phyloP scores from a whole-genome alignment of 352 stramenopile genomes.

The Phytophthora citrophthora region DNA sequence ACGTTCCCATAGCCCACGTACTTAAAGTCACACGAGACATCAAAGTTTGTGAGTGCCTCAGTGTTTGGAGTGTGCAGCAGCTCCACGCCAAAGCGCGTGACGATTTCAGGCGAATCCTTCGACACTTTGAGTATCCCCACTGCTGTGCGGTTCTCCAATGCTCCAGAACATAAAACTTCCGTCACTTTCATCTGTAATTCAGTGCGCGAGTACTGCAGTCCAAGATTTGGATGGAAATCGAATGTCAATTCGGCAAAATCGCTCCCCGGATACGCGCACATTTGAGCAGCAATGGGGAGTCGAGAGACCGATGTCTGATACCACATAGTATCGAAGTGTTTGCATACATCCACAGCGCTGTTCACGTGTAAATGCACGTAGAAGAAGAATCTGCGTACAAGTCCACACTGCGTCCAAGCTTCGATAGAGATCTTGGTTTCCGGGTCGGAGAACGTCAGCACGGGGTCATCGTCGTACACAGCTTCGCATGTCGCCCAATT shows the following conservation, averaged over 20 bases:
- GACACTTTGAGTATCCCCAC: slow-evolving; percentile 49
- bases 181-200: slow-evolving; percentile 42
- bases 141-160: slow-evolving; percentile 33
- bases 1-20: slow-evolving; percentile 39
- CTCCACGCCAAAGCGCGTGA: slow-evolving; percentile 69
- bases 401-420: slow-evolving; percentile 59
- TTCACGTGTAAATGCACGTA: slow-evolving; percentile 55
- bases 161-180: slow-evolving; percentile 46
- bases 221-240: slow-evolving; percentile 54
- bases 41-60: slow-evolving; percentile 46
- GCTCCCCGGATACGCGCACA: slow-evolving; percentile 61
- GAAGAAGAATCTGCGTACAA: slow-evolving; percentile 54
- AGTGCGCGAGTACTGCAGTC: slow-evolving; percentile 43
- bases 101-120: slow-evolving; percentile 38
- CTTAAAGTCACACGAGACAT: slow-evolving; percentile 59
- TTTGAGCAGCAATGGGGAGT: slow-evolving; percentile 30
- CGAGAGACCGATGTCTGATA: slow-evolving; percentile 52
- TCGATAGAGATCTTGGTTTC: slow-evolving; percentile 61
- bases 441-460: slow-evolving; percentile 42
- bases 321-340: slow-evolving; percentile 65
- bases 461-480: slow-evolving; percentile 23
- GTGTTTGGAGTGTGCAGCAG: slow-evolving; percentile 49
- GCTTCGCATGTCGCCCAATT: slow-evolving; percentile 8
- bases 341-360: slow-evolving; percentile 48
- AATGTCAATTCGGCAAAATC: slow-evolving; percentile 76